Evolutionary conservation across 345 rosid genomes (phyloP), one percentile per base, ranked within the genome.

Genomic region (Zanthoxylum bungeanum): DNA sequence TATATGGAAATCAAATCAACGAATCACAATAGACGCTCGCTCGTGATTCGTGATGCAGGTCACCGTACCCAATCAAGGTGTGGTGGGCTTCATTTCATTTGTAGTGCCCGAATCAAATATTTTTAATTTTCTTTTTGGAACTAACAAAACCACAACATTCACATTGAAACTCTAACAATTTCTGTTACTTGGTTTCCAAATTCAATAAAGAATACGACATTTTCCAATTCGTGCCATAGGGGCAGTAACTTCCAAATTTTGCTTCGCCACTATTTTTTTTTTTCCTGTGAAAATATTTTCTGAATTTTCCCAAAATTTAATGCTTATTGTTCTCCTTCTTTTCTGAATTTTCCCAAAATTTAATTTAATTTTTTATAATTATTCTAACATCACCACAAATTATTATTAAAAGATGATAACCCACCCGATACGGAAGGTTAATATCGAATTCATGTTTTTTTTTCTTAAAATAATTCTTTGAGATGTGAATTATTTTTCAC

Each of bases 11-110:
- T 40, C 1, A 11, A 24, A 4, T n/a, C 58, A 9, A 4, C 70
- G 64, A 56, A 56, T 73, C 33, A 21, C 6, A 3, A 6, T 14
- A 33, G 19, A 73, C 58, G 70, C 65, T 64, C 58, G 70, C 65
- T 64, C 71, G 76, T 73, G 71, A 73, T 52, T 55, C 62, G 70
- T 73, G 76, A 64, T 53, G 70, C 70, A 73, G 70, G 31, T 47
- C 66, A 66, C 46, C 65, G 70, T 44, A 64, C 70, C 76, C 70
- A 72, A 72, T 72, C 69, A 51, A 60, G 1, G 0, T 44, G 31
- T n/a, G 33, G 57, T 28, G 65, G 46, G 16, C 25, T 11, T 37
- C 22, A 36, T 44, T 30, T 52, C 49, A 31, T n/a, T 50, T 31
- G 22, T 19, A 25, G 68, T 62, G 68, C 75, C 57, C 66, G 53